Base-by-base conservation (phyloP, 106 monocot species). In the Vanilla planifolia region DNA sequence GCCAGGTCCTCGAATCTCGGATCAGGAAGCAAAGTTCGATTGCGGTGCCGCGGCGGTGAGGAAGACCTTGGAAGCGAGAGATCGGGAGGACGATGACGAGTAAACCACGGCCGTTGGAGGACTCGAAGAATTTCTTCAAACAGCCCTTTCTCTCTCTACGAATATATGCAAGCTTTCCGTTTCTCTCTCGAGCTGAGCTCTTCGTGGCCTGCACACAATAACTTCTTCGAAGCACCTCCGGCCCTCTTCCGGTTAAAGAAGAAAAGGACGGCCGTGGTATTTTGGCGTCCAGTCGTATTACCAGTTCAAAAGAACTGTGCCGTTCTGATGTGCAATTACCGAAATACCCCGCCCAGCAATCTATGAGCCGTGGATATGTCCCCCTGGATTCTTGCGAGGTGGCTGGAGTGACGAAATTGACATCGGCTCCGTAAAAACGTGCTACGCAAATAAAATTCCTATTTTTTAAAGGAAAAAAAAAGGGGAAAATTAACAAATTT, bases 201-300 rank as follows among this genome's bases (percentile, higher is more conserved):
- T 28, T 57, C 57, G 57, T 57, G 33, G 57, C 20, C 16, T 35
- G 35, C 35, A 36, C 57, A 21, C 34, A 57, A 36, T 35, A 26
- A 16, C 34, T 56, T 56, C 56, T 56, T 56, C 57, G 57, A 35
- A 57, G 57, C 57, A 13, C 57, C 57, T 35, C 57, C 57, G 17
- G 34, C 57, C 21, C 33, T 10, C 34, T 36, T n/a, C 57, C 57
- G 34, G 57, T 19, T 35, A 21, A 57, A 57, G 19, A 21, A 21
- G 9, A 55, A 36, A 57, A 57, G 35, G 57, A 57, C 35, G 35
- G 9, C 28, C 57, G 57, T 57, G 20, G 34, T 57, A 21, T 36
- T 57, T 57, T 36, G 57, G 35, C 20, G 33, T 34, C 57, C 35
- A 34, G 57, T 57, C 32, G 20, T 57, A 13, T 29, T 57, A 29